A percentile compares a stretch with the other conserved stretches of the same genome.
Evolutionary conservation across 2,329 filamentous ascomycete species (phyloP).

Genomic region (Fusarium hainanense): DNA sequence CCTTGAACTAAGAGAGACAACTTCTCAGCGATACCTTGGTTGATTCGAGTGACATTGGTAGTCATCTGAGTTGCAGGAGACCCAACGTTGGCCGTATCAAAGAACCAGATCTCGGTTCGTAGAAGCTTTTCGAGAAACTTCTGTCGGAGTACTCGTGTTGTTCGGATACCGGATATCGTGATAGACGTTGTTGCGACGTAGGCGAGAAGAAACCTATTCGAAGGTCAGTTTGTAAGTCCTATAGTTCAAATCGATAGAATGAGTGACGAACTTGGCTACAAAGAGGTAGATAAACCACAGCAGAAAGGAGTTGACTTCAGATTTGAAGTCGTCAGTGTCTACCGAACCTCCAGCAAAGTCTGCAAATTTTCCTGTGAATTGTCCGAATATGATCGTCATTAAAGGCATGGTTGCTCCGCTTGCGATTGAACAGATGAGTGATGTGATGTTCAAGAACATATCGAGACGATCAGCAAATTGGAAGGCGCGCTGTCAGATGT

Average conservation of each 20-base stretch:
- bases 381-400: slow-evolving; percentile 32
- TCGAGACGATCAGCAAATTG: slow-evolving; percentile 33
- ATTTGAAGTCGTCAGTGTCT: slow-evolving; percentile 6
- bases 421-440: slow-evolving; percentile 21
- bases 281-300: slow-evolving; percentile 38
- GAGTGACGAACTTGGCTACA: slow-evolving; percentile 16
- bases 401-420: slow-evolving; percentile 23
- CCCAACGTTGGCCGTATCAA: slow-evolving; percentile 23
- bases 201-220: not conserved
- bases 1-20: slow-evolving; percentile 52
- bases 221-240: no score
- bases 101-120: slow-evolving; percentile 34
- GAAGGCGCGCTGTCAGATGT: slow-evolving; percentile 19
- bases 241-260: no score
- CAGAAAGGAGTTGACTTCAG: slow-evolving; percentile 17
- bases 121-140: slow-evolving; percentile 20
- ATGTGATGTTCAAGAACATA: slow-evolving; percentile 22
- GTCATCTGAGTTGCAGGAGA: slow-evolving; percentile 46
- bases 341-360: slow-evolving; percentile 19
- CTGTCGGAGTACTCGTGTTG: slow-evolving; percentile 25
- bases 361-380: slow-evolving; percentile 26
- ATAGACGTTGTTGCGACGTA: slow-evolving; percentile 18
- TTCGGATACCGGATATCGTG: slow-evolving; percentile 25
- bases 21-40: slow-evolving; percentile 54
- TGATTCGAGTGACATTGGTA: slow-evolving; percentile 54